Evolutionary conservation across 495 filamentous ascomycete genomes (phyloP).

Genomic region (Apodospora peruviana): DNA sequence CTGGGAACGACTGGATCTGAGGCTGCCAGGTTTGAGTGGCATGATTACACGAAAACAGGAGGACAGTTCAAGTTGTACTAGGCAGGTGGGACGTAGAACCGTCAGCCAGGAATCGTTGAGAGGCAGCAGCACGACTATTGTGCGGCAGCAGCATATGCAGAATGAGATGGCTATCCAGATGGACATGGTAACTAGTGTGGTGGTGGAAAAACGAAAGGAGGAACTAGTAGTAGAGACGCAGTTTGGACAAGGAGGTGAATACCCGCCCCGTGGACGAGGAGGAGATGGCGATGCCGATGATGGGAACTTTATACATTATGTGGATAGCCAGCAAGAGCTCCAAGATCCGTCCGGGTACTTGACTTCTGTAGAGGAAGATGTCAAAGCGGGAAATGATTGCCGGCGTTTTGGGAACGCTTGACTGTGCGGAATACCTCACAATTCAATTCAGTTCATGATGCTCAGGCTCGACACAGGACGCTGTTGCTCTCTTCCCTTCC

Average conservation of each 20-base stretch:
- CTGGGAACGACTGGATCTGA: constrained; percentile 11
- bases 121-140: neutral
- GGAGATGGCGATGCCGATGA: neutral
- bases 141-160: neutral
- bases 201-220: constrained; percentile 30
- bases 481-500: no score
- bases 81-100: constrained; percentile 4
- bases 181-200: constrained; percentile 38
- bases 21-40: neutral
- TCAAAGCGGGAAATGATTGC: no score
- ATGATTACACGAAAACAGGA: neutral
- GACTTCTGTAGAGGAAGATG: no score
- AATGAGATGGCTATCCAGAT: constrained; percentile 31
- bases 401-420: no score
- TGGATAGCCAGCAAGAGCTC: neutral
- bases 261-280: no score
- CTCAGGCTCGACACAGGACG: no score
- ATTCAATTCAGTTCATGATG: no score
- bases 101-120: constrained; percentile 25
- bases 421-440: no score
- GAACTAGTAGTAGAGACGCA: no score
- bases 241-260: neutral
- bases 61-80: constrained; percentile 8
- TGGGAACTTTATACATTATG: neutral
- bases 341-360: neutral